Base-by-base conservation (phyloP, 352 stramenopile genomes). In the Phytophthora citricola region DNA sequence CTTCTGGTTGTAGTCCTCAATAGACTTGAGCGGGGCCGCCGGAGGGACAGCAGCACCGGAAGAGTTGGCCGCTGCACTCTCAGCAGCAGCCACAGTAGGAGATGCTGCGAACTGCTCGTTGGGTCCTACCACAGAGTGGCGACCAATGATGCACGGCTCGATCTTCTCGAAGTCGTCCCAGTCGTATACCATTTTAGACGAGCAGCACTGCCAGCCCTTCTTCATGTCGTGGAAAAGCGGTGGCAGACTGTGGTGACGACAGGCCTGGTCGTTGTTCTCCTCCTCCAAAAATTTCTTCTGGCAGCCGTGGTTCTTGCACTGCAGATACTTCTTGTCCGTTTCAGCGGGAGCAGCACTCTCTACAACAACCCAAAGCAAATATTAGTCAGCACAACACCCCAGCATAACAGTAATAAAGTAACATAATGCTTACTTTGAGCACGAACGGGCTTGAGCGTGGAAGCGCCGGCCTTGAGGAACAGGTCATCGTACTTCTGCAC, bases 111-210 rank as follows among this genome's bases (percentile, higher is more conserved):
- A 92, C 49, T 87, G 68, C 54, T 89, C 71, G 56, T 83, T 85
- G 17, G 87, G 87, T 22, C 89, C 76, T 9, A 85, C 70, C 43
- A 69, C 82, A 58, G 80, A 95, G 75, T 94, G 85, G 58, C 83
- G 86, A 8, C 84, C 73, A 17, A 94, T 69, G 29, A 85, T 69
- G 51, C 85, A 95, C 44, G 81, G 71, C 62, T 89, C 74, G 60
- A 94, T 95, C 68, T 91, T 91, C 70, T 98, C 86, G 71, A 98
- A 98, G 71, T 97, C 89, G 70, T 98, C 94, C 92, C 94, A 98
- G 80, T 98, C 93, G 76, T 98, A 98, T 12, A 97, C 87, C 85
- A 96, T 95, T 67, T 90, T 93, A 60, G 75, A 83, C 58, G 86
- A 88, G 76, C 90, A 97, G 76, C 90, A 97, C 44, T 87, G 82